A percentile compares a stretch with the other conserved stretches of the same genome.
Conservation (phyloP, 805 yeast species). For the Yarrowia sp. region DNA sequence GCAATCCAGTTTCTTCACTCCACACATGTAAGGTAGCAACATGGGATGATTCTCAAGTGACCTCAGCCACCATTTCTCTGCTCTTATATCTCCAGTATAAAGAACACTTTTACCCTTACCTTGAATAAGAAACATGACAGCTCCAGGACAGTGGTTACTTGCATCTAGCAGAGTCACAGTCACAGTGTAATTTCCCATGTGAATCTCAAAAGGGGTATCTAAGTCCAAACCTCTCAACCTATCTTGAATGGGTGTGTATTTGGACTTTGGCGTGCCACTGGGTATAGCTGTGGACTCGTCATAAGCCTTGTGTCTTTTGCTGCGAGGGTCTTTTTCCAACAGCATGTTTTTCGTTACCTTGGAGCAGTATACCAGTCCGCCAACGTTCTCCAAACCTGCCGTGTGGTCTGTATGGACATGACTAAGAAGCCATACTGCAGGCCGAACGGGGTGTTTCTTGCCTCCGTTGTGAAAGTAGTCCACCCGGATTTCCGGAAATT, state of each 20-base stretch:
- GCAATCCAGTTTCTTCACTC: slow-evolving; percentile 26
- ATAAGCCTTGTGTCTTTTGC: slow-evolving; percentile 30
- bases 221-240: slow-evolving; percentile 14
- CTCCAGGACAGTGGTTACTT: slow-evolving; percentile 38
- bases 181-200: slow-evolving; percentile 9
- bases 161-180: slow-evolving; percentile 19
- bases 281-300: slow-evolving; percentile 4
- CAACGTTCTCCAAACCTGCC: slow-evolving; percentile 17
- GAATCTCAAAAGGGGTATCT: slow-evolving; percentile 12
- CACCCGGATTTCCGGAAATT: slow-evolving; percentile 37
- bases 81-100: slow-evolving; percentile 32
- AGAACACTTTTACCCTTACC: slow-evolving; percentile 9
- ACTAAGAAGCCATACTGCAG: slow-evolving; percentile 23
- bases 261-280: neutral
- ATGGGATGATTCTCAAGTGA: slow-evolving; percentile 22
- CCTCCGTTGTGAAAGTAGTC: slow-evolving; percentile 34
- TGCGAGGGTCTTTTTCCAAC: slow-evolving; percentile 17
- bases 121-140: slow-evolving; percentile 35
- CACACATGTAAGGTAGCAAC: slow-evolving; percentile 22
- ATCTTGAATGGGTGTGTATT: slow-evolving; percentile 5
- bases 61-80: slow-evolving; percentile 35
- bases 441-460: slow-evolving; percentile 22
- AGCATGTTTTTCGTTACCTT: slow-evolving; percentile 24
- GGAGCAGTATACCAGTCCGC: slow-evolving; percentile 27
- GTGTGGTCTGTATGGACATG: slow-evolving; percentile 37